A percentile compares a stretch with the other conserved stretches of the same genome.
Conservation (phyloP, 371 early-diverging fungal species). For the Globomyces sp. region DNA sequence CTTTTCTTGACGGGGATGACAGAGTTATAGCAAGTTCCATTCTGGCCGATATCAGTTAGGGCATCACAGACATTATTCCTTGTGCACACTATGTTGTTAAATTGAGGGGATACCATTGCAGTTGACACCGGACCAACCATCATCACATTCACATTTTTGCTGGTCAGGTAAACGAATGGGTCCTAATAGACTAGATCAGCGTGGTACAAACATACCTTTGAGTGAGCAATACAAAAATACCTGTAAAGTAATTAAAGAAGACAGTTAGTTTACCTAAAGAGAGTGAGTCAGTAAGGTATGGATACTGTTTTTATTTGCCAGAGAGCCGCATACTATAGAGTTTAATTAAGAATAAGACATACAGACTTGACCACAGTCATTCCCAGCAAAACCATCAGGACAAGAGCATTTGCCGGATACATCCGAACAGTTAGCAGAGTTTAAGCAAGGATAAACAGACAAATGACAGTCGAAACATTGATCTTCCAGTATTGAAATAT, state of each 20-base stretch:
- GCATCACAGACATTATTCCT: slow-evolving; percentile 73
- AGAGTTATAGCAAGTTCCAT: slow-evolving; percentile 82
- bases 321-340: slow-evolving; percentile 36
- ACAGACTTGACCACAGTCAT: slow-evolving; percentile 74
- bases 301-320: slow-evolving; percentile 9
- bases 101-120: slow-evolving; percentile 65
- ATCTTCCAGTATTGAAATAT: not conserved
- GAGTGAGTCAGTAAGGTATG: too few species aligned
- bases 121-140: slow-evolving; percentile 91
- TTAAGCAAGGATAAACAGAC: slow-evolving; percentile 70
- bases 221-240: too few species aligned
- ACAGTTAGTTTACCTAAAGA: too few species aligned
- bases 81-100: slow-evolving; percentile 61
- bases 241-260: too few species aligned
- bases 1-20: slow-evolving; percentile 74
- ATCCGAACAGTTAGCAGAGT: slow-evolving; percentile 75
- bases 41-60: slow-evolving; percentile 68
- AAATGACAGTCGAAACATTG: slow-evolving; percentile 79
- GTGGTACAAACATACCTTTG: too few species aligned
- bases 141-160: slow-evolving; percentile 65
- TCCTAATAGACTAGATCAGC: slow-evolving; percentile 40
- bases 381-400: slow-evolving; percentile 85
- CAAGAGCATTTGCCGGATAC: slow-evolving; percentile 77
- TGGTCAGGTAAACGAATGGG: slow-evolving; percentile 52
- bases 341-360: not conserved